Evolutionary conservation across 352 stramenopile species (phyloP).

Genomic region (Phytophthora citrophthora): DNA sequence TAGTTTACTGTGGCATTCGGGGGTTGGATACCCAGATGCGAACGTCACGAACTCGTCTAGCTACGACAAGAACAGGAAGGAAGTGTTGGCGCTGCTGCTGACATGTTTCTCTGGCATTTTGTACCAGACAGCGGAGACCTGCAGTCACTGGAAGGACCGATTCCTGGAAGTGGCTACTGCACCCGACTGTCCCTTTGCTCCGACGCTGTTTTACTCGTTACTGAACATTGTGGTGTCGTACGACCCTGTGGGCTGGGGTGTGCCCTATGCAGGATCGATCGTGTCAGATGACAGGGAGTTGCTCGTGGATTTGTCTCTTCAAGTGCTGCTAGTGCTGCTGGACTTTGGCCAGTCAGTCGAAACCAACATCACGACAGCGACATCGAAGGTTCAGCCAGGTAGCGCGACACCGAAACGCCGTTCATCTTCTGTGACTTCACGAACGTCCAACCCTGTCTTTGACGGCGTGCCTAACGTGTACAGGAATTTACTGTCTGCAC

Average conservation of each 20-base stretch:
- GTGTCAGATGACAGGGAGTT: slow-evolving; percentile 88
- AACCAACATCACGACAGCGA: slow-evolving; percentile 44
- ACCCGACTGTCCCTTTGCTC: slow-evolving; percentile 91
- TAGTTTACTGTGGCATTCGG: slow-evolving; percentile 80
- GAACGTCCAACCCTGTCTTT: slow-evolving; percentile 44
- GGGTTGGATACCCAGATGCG: slow-evolving; percentile 82
- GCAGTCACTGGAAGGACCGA: slow-evolving; percentile 90
- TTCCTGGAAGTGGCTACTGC: slow-evolving; percentile 93
- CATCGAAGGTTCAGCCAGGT: slow-evolving; percentile 56
- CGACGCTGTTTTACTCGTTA: slow-evolving; percentile 96
- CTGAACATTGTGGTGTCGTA: slow-evolving; percentile 96
- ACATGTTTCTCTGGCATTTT: slow-evolving; percentile 96
- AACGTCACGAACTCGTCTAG: slow-evolving; percentile 68
- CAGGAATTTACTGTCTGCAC: slow-evolving; percentile 62
- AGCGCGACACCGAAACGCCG: slow-evolving; percentile 43
- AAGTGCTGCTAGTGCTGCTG: slow-evolving; percentile 95
- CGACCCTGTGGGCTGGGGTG: slow-evolving; percentile 91
- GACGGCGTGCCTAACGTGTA: slow-evolving; percentile 68
- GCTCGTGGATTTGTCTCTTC: slow-evolving; percentile 92
- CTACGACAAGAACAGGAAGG: slow-evolving; percentile 95
- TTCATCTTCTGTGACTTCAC: slow-evolving; percentile 28
- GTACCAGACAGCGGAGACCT: slow-evolving; percentile 93
- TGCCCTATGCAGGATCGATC: slow-evolving; percentile 92
- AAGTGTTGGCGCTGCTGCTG: slow-evolving; percentile 95
- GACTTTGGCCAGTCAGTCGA: slow-evolving; percentile 90